Percentiles rank a stretch among this genome's conserved stretches.
Conservation (phyloP, 495 filamentous ascomycete species). For the Elaphomyces granulatus region DNA sequence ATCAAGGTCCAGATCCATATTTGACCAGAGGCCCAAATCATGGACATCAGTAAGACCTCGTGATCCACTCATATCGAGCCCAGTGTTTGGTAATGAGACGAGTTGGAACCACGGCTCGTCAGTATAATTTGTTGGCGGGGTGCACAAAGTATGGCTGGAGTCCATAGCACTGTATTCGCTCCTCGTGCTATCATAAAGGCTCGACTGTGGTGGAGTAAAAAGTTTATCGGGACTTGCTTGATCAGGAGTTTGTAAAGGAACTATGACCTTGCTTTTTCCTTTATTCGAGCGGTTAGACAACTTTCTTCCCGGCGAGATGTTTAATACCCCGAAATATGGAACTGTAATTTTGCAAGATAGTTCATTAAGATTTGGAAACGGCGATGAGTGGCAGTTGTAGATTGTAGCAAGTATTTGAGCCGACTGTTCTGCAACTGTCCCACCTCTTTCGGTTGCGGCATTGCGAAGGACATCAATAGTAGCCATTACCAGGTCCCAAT, state of each 20-base stretch:
- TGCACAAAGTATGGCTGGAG: not conserved
- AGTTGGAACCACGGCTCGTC: conserved; percentile 10
- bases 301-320: conserved; percentile 21
- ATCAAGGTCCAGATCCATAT: conserved; percentile 18
- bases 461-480: conserved; percentile 27
- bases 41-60: conserved; percentile 13
- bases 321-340: conserved; percentile 33
- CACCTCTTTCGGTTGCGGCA: conserved; percentile 26
- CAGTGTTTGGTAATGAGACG: conserved; percentile 5
- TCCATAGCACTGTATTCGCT: not conserved
- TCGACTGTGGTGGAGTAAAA: conserved; percentile 18
- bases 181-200: conserved; percentile 4
- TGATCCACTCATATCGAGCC: conserved; percentile 12
- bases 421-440: conserved; percentile 35
- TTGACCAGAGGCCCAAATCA: conserved; percentile 16
- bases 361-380: not conserved
- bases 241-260: not conserved
- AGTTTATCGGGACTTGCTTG: conserved; percentile 9
- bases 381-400: conserved; percentile 5
- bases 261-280: conserved; percentile 3
- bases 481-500: conserved; percentile 31
- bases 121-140: conserved; percentile 3
- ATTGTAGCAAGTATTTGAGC: conserved; percentile 30
- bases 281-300: too few relatives aligned
- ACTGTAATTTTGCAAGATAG: conserved; percentile 23